These are phyloP conservation scores for Pythium chondricola DNA, from an alignment of 352 stramenopile genomes.

Conservation along the genomic window DNA sequence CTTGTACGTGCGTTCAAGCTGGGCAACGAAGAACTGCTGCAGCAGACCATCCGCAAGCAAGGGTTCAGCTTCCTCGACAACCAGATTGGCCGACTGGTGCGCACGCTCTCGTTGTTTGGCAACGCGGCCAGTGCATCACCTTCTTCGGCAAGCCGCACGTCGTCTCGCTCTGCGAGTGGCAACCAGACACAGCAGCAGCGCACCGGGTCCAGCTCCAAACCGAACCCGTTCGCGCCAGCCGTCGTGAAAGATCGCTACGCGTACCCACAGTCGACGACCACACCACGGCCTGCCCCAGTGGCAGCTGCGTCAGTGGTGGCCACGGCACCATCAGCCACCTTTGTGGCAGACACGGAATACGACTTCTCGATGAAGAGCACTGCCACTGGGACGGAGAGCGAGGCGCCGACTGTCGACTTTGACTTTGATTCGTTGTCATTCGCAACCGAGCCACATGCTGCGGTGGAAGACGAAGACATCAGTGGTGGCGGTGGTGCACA, in stretches of 20 bases:
- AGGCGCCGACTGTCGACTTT: constrained; percentile 33
- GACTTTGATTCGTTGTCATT: constrained; percentile 67
- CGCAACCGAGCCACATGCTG: constrained; percentile 12
- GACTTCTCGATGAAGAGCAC: constrained; percentile 13
- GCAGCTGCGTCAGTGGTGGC: constrained; percentile 13
- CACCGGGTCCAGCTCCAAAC: constrained; percentile 8
- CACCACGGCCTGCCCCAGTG: constrained; percentile 3
- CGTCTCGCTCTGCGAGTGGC: constrained; percentile 15
- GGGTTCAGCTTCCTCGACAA: constrained; percentile 76
- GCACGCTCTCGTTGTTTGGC: constrained; percentile 64
- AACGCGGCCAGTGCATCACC: not conserved
- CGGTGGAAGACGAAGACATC: too few relatives aligned
- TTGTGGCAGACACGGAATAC: constrained; percentile 5
- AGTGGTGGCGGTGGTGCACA: too few relatives aligned
- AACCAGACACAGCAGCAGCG: constrained; percentile 17
- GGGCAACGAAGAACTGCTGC: constrained; percentile 67
- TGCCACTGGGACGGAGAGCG: constrained; percentile 16
- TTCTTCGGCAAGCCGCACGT: constrained; percentile 16
- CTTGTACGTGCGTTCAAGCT: constrained; percentile 74
- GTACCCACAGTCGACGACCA: constrained; percentile 2
- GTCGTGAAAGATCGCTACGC: constrained; percentile 15
- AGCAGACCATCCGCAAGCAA: constrained; percentile 67
- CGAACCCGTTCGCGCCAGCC: constrained; percentile 32
- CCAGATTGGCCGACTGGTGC: constrained; percentile 58
- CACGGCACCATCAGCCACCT: too few relatives aligned